Evolutionary conservation across 208 protist genomes (phyloP), one percentile per base, ranked within the genome.

Genomic region (Trypanosoma cruzi): DNA sequence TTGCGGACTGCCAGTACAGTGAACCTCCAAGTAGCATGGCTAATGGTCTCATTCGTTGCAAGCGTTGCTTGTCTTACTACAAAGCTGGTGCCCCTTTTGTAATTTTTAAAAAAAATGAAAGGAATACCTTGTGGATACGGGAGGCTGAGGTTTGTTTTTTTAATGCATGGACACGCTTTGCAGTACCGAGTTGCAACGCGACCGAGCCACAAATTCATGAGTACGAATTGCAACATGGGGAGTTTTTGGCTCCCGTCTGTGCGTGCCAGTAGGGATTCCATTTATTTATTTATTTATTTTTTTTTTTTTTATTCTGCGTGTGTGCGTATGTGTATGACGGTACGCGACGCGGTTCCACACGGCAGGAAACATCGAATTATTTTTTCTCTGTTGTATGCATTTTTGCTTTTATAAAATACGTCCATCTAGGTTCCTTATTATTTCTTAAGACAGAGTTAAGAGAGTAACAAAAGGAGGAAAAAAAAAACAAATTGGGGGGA

Each of bases 131-230:
- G 13, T 64, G 26, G 26, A 14, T 71, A 11, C n/a, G 32, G 14
- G 40, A 64, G 7, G 66, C 66, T 0, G 55, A 63, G 0, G 56
- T 67, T 0, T 74, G 68, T 44, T 74, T 68, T 46, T 74, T 67
- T 56, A 74, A 66, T 57, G 57, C 68, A 24, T 74, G 68, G 68
- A 61, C 53, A 13, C 59, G 59, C 42, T 74, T 67, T 62, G 28
- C n/a, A 20, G 3, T 48, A 31, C 68, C 68, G 31, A 16, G 3
- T 14, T 74, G 68, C 36, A 60, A 74, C 29, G 59, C 56, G 14
- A 28, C 68, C 7, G 20, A 20, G 20, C 68, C 68, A 53, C n/a
- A 2, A 26, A 5, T 68, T 28, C 20, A 40, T 34, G 16, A 29
- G 24, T 68, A 53, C 28, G 31, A 67, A 4, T 49, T 68, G 40